Conservation (phyloP, 2,329 filamentous ascomycete genomes). For the Pseudonectria foliicola region DNA sequence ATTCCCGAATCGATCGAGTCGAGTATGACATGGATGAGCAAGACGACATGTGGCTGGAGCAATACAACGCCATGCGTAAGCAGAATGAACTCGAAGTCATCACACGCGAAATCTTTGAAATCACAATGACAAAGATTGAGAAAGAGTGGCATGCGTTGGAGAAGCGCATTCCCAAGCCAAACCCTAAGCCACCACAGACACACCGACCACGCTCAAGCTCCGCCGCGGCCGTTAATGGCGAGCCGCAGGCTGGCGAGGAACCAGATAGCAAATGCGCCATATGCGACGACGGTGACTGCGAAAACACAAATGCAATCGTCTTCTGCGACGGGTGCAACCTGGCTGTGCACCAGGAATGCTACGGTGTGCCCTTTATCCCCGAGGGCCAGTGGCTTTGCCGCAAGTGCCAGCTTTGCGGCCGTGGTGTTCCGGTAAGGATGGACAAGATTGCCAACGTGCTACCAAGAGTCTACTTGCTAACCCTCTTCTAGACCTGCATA, state of each 20-base stretch:
- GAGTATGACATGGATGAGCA: slow-evolving; percentile 99
- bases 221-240: slow-evolving; percentile 90
- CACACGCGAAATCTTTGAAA: slow-evolving; percentile 90
- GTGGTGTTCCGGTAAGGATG: slow-evolving; percentile 68
- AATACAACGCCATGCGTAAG: slow-evolving; percentile 71
- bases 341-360: slow-evolving; percentile 97
- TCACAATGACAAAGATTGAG: slow-evolving; percentile 97
- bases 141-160: slow-evolving; percentile 97
- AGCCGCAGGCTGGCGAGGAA: slow-evolving; percentile 76
- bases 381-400: slow-evolving; percentile 98
- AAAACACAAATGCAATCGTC: slow-evolving; percentile 98
- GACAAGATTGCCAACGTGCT: neutral
- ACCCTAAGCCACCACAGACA: slow-evolving; percentile 91
- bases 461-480: slow-evolving; percentile 11
- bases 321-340: slow-evolving; percentile 98
- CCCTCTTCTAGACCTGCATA: slow-evolving; percentile 65
- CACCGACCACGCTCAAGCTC: slow-evolving; percentile 89
- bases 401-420: slow-evolving; percentile 91
- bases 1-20: slow-evolving; percentile 62
- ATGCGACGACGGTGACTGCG: slow-evolving; percentile 98
- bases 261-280: slow-evolving; percentile 97
- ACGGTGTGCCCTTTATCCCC: slow-evolving; percentile 96
- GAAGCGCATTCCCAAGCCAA: slow-evolving; percentile 93
- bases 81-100: slow-evolving; percentile 71
- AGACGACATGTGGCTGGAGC: slow-evolving; percentile 91